Evolutionary conservation across 192 early-diverging fungal genomes (phyloP), one percentile per base, ranked within the genome.

Genomic region (Obelidium mucronatum): DNA sequence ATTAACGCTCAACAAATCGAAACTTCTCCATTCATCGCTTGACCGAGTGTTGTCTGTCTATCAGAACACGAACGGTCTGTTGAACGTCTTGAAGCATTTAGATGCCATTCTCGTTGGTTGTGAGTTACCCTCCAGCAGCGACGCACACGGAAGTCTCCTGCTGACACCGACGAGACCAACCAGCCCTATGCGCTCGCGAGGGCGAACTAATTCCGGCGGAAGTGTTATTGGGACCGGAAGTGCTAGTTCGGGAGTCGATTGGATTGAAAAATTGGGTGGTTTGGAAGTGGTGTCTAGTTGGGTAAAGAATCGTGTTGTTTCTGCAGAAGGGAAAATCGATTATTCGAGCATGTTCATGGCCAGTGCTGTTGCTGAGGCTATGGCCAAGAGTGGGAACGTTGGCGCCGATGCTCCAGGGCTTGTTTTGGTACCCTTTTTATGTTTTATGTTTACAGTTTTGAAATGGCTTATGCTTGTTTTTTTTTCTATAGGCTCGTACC

Each of bases 311-410:
- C 62, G 53, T 8, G 55, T 76, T 64, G 31, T 76, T 19, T 48
- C 53, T 26, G 53, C 68, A 6, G 75, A 76, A 67, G 42, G 51
- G 17, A 19, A 52, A 6, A 39, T 67, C 4, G 75, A 76, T 55
- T 67, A 58, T 55, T 51, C 52, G 35, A 56, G 62, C 30, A 36
- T 76, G 5, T 76, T 76, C 39, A 66, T 64, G 61, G 52, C 33
- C 1, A 65, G 26, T 26, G 44, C 24, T 13, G 39, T 30, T n/a
- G 40, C 19, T 15, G 53, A 11, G 56, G 24, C 58, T 22, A 24
- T 17, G 19, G n/a, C n/a, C n/a, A n/a, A n/a, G n/a, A n/a, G n/a
- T n/a, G n/a, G n/a, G n/a, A n/a, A n/a, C n/a, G n/a, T n/a, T n/a
- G 31, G 34, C 36, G 39, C 13, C 8, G 70, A 72, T 58, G 70